These are phyloP conservation scores for Dendrobium catenatum DNA, from an alignment of 106 monocot genomes.

Conservation along the genomic window DNA sequence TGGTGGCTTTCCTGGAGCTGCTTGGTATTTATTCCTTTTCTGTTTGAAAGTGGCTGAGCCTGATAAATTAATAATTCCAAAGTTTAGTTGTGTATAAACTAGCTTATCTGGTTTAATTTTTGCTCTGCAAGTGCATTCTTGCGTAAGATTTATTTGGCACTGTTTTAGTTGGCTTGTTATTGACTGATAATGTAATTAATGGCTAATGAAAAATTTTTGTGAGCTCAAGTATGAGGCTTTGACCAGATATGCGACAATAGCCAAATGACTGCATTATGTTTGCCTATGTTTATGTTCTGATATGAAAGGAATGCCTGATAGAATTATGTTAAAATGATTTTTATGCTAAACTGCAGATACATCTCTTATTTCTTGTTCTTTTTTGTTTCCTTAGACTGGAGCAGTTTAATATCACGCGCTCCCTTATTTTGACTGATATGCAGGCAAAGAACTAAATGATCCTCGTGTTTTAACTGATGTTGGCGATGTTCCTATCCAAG, in stretches of 20 bases:
- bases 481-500: slow-evolving; percentile 97
- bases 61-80: background rate
- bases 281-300: background rate
- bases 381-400: background rate
- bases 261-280: background rate
- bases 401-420: background rate
- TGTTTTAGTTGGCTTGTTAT: background rate
- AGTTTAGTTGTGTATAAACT: no score
- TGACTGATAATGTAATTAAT: background rate
- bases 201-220: background rate
- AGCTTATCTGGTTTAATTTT: background rate
- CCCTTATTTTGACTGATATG: slow-evolving; percentile 2
- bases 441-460: slow-evolving; percentile 94
- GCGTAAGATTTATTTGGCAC: background rate
- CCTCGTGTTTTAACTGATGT: slow-evolving; percentile 96
- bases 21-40: background rate
- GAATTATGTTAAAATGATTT: background rate
- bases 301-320: background rate
- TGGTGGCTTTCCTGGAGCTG: background rate
- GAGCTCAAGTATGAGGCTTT: background rate
- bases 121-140: background rate
- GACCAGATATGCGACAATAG: background rate
- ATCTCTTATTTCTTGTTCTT: background rate
- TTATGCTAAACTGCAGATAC: background rate
- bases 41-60: background rate